Conservation (phyloP, 257 asterid species). For the Eucommia ulmoides region DNA sequence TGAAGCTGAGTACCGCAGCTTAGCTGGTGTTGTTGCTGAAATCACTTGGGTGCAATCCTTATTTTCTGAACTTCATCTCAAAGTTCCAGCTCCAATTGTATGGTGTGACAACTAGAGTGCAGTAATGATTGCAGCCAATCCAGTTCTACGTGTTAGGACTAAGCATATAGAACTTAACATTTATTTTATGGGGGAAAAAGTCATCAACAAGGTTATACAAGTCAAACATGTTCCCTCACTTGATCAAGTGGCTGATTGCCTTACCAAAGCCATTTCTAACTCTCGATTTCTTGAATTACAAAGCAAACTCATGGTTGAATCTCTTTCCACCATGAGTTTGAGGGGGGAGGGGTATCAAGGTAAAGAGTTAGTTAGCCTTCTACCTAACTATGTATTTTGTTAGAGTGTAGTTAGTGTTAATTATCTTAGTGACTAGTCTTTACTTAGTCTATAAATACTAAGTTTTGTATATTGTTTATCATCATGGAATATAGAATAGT, state of each 20-base stretch:
- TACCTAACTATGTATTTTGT: too few species aligned
- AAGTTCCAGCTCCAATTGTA: not conserved
- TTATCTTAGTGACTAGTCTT: too few species aligned
- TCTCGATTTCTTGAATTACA: not conserved
- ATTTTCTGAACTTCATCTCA: not conserved
- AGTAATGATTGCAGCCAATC: not conserved
- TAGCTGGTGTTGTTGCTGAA: not conserved
- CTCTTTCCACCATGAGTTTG: too few species aligned
- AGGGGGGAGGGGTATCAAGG: too few species aligned
- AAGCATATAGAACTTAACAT: not conserved
- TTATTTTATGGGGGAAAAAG: not conserved
- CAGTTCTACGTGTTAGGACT: not conserved
- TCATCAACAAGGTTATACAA: too few species aligned
- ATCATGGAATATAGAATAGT: too few species aligned
- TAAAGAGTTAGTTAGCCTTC: too few species aligned
- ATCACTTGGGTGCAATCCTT: conserved; percentile 1
- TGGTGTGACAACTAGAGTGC: conserved; percentile 1
- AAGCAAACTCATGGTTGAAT: not conserved
- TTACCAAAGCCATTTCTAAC: not conserved
- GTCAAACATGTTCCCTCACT: not conserved
- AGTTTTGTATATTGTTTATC: too few species aligned
- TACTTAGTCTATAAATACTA: too few species aligned
- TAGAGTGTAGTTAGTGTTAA: too few species aligned
- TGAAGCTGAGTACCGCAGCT: not conserved
- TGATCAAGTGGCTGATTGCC: not conserved